Conservation (phyloP, 2,329 filamentous ascomycete species). For the Colletotrichum ledebouriae region DNA sequence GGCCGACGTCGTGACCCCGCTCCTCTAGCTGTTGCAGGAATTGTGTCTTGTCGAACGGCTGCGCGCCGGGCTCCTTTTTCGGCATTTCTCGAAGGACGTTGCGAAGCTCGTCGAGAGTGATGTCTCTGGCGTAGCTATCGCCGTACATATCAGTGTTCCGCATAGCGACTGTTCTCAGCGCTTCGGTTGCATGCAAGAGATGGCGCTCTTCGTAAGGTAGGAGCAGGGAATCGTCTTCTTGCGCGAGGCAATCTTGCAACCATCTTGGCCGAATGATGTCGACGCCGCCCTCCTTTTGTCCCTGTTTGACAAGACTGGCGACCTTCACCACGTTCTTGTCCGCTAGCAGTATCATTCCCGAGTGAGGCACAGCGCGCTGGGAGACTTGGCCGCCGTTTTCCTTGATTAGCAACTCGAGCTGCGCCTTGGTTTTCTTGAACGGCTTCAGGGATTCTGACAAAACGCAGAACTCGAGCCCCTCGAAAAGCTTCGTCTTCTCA, state of each 20-base stretch:
- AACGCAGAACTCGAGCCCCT: slow-evolving; percentile 84
- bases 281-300: slow-evolving; percentile 76
- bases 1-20: slow-evolving; percentile 66
- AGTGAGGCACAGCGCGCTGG: slow-evolving; percentile 75
- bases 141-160: slow-evolving; percentile 80
- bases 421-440: slow-evolving; percentile 79
- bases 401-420: slow-evolving; percentile 86
- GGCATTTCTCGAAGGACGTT: slow-evolving; percentile 64
- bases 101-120: slow-evolving; percentile 73
- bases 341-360: slow-evolving; percentile 78
- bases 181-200: slow-evolving; percentile 77
- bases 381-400: slow-evolving; percentile 84
- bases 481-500: slow-evolving; percentile 75
- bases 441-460: slow-evolving; percentile 81
- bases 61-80: slow-evolving; percentile 56
- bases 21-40: slow-evolving; percentile 70
- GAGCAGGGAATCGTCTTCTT: slow-evolving; percentile 68
- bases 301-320: slow-evolving; percentile 82
- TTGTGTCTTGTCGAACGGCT: slow-evolving; percentile 57
- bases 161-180: slow-evolving; percentile 66
- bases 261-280: slow-evolving; percentile 85
- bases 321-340: slow-evolving; percentile 87
- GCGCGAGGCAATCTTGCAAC: slow-evolving; percentile 85
- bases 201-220: slow-evolving; percentile 75
- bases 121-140: slow-evolving; percentile 85